These are phyloP conservation scores for Colletotrichum sp. DNA, from an alignment of 2,329 filamentous ascomycete species.

Conservation along the genomic window DNA sequence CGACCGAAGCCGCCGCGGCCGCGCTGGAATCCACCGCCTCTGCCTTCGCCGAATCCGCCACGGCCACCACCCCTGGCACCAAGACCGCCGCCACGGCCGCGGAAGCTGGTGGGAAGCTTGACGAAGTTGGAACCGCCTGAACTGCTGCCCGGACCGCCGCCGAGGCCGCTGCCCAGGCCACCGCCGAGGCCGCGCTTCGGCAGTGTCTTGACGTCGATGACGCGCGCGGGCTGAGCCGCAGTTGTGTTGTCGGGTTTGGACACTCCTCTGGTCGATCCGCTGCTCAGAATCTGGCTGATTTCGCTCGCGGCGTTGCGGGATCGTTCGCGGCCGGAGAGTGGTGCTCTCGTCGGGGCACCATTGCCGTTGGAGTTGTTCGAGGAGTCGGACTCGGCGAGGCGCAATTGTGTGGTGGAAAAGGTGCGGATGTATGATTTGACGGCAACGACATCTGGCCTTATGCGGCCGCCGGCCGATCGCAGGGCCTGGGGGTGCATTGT, in stretches of 20 bases:
- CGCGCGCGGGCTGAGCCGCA: neutral
- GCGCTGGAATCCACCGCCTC: neutral
- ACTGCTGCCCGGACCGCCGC: too few species aligned
- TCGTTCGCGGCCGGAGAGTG: conserved; percentile 31
- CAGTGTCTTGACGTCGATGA: conserved; percentile 44
- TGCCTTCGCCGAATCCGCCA: conserved; percentile 5
- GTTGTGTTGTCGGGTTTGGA: neutral
- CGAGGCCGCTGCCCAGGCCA: neutral
- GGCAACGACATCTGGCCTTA: conserved; percentile 34
- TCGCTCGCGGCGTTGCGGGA: conserved; percentile 37
- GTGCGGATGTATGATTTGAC: conserved; percentile 37
- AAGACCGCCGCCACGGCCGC: neutral
- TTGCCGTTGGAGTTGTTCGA: conserved; percentile 4
- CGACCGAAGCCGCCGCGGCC: neutral
- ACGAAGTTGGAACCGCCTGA: conserved; percentile 6
- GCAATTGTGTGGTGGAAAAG: conserved; percentile 43
- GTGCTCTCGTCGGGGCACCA: conserved; percentile 6
- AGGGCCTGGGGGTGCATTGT: conserved; percentile 43
- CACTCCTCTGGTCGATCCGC: neutral
- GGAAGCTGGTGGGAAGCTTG: conserved; percentile 10
- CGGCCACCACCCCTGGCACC: conserved; percentile 25
- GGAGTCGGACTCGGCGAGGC: conserved; percentile 30
- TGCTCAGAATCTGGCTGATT: conserved; percentile 34
- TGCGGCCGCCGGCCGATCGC: conserved; percentile 40
- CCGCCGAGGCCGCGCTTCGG: conserved; percentile 26